Conservation (phyloP, 225 moss, liverwort and hornwort genomes). For the Climacium dendroides region DNA sequence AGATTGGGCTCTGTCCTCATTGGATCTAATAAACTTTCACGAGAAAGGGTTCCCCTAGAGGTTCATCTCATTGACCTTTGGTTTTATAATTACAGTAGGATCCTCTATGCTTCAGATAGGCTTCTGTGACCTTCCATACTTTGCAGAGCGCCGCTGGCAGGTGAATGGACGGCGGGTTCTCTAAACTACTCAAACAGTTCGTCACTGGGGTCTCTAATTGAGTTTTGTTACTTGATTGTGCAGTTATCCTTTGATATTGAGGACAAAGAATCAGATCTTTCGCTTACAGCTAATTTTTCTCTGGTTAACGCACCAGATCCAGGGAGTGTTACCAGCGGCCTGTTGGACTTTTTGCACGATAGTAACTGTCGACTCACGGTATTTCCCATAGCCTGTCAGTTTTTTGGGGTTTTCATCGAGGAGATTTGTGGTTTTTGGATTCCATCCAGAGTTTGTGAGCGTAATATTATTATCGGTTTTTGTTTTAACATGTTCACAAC, state of each 20-base stretch:
- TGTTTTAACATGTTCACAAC: neutral
- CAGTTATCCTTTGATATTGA: slow-evolving; percentile 71
- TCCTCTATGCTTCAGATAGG: neutral
- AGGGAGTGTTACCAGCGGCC: slow-evolving; percentile 30
- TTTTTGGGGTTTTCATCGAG: neutral
- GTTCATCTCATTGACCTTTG: neutral
- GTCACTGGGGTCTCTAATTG: neutral
- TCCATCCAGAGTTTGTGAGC: neutral
- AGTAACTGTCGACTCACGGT: slow-evolving; percentile 60
- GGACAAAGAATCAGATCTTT: slow-evolving; percentile 34
- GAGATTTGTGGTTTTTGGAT: neutral
- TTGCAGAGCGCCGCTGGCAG: neutral
- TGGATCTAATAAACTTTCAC: neutral
- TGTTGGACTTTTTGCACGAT: slow-evolving; percentile 53
- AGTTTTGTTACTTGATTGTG: neutral
- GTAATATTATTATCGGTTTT: neutral
- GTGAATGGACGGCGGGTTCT: neutral
- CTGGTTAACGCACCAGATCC: slow-evolving; percentile 31
- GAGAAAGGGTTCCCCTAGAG: neutral
- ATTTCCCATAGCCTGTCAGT: neutral
- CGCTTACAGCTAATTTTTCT: slow-evolving; percentile 34
- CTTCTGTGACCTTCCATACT: neutral
- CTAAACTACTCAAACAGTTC: neutral
- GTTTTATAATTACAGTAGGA: neutral
- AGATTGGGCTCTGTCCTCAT: neutral